A percentile compares a stretch with the other conserved stretches of the same genome.
Conservation (phyloP, 2,329 filamentous ascomycete genomes). For the Lasiodiplodia hormozganensis region DNA sequence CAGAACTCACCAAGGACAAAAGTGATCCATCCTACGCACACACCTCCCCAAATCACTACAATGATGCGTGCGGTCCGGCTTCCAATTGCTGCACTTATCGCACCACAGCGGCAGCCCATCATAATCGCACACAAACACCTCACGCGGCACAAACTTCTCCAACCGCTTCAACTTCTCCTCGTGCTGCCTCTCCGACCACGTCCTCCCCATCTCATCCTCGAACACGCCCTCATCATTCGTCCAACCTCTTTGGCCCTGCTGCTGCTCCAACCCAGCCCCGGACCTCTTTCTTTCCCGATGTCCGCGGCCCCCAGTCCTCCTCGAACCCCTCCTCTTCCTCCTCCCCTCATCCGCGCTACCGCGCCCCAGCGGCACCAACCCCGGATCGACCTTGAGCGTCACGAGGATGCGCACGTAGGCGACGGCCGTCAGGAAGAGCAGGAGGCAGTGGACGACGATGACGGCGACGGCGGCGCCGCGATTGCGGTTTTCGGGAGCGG, state of each 20-base stretch:
- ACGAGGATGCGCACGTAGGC: constrained; percentile 76
- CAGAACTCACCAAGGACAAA: constrained; percentile 73
- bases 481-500: constrained; percentile 41
- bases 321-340: constrained; percentile 3
- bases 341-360: constrained; percentile 29
- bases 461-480: constrained; percentile 70
- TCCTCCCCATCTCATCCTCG: constrained; percentile 21
- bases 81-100: constrained; percentile 82
- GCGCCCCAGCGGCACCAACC: constrained; percentile 65
- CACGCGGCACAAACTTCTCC: constrained; percentile 73
- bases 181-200: constrained; percentile 16
- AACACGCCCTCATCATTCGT: background rate
- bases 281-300: constrained; percentile 36
- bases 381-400: constrained; percentile 73
- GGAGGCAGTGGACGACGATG: constrained; percentile 73
- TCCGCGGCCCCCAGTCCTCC: background rate
- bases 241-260: constrained; percentile 32
- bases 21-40: constrained; percentile 91
- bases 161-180: constrained; percentile 19
- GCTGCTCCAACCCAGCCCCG: constrained; percentile 25
- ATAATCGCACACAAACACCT: constrained; percentile 82
- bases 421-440: constrained; percentile 70
- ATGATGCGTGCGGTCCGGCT: constrained; percentile 87
- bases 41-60: constrained; percentile 83
- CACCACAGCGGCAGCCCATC: constrained; percentile 91